These are phyloP conservation scores for Fraxinus excelsior DNA, from an alignment of 257 asterid species.

Conservation along the genomic window DNA sequence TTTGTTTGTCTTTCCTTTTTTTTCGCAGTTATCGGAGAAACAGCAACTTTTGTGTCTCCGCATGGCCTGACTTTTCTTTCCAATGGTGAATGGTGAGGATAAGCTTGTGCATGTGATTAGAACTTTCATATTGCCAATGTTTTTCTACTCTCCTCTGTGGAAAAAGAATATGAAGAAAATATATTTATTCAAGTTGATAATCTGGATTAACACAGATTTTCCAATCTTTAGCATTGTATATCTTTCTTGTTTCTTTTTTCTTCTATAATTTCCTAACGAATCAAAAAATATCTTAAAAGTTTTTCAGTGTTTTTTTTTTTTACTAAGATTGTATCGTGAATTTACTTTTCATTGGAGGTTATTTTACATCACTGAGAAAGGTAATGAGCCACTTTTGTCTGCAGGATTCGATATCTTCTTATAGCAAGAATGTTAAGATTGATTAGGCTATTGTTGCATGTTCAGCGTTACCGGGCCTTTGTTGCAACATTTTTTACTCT, in stretches of 20 bases:
- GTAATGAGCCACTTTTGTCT: constrained; percentile 8
- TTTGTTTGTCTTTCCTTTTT: background rate
- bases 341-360: background rate
- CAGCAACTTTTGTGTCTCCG: constrained; percentile 75
- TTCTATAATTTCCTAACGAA: background rate
- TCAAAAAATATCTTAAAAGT: background rate
- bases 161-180: background rate
- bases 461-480: constrained; percentile 84
- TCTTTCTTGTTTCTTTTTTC: background rate
- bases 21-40: constrained; percentile 92
- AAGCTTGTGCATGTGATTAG: constrained; percentile 25
- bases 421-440: constrained; percentile 93
- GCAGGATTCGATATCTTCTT: constrained; percentile 99
- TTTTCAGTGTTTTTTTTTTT: background rate
- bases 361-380: background rate
- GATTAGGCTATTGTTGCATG: constrained; percentile 93
- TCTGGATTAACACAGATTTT: background rate
- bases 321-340: background rate
- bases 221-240: background rate
- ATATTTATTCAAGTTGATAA: background rate
- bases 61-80: constrained; percentile 73
- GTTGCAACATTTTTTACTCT: constrained; percentile 94
- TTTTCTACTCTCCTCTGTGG: background rate
- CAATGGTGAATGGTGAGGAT: constrained; percentile 93
- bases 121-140: background rate